These are phyloP conservation scores for Ceratobasidium sp. DNA, from an alignment of 1,284 basidiomycete species.

Conservation along the genomic window DNA sequence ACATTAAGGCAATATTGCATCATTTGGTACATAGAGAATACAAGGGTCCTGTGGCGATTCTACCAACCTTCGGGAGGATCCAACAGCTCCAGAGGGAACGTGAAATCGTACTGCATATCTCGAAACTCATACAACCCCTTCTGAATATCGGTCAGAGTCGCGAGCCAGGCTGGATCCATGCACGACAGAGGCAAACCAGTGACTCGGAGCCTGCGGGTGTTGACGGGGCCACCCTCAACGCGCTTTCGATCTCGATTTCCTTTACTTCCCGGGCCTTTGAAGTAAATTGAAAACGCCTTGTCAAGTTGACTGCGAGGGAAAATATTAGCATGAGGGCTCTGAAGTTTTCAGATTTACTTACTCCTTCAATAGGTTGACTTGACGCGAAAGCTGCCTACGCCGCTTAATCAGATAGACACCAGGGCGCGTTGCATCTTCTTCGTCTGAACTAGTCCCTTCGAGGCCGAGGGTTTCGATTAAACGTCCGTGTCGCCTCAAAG, in stretches of 20 bases:
- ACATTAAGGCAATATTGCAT: too few species aligned
- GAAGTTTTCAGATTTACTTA: background rate
- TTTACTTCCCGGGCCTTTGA: conserved; percentile 4
- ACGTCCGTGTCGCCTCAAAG: background rate
- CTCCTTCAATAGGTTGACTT: background rate
- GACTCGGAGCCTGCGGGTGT: background rate
- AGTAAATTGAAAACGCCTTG: background rate
- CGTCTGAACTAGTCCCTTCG: conserved; percentile 2
- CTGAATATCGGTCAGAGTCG: background rate
- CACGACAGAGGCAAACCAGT: background rate
- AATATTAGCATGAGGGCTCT: too few species aligned
- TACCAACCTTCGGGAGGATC: background rate
- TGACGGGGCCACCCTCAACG: background rate
- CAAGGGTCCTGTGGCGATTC: too few species aligned
- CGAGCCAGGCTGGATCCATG: conserved; percentile 5
- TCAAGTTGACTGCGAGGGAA: background rate
- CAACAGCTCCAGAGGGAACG: background rate
- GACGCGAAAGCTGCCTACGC: background rate
- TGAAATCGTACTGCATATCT: background rate
- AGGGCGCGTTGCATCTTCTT: background rate
- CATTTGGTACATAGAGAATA: too few species aligned
- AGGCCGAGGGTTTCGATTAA: background rate
- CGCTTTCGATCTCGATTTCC: background rate
- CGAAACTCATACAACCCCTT: conserved; percentile 1
- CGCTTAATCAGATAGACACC: background rate